Percentiles rank a stretch among this genome's conserved stretches.
These are phyloP conservation scores for Lactarius quietus DNA, from an alignment of 768 basidiomycete genomes.

Conservation along the genomic window DNA sequence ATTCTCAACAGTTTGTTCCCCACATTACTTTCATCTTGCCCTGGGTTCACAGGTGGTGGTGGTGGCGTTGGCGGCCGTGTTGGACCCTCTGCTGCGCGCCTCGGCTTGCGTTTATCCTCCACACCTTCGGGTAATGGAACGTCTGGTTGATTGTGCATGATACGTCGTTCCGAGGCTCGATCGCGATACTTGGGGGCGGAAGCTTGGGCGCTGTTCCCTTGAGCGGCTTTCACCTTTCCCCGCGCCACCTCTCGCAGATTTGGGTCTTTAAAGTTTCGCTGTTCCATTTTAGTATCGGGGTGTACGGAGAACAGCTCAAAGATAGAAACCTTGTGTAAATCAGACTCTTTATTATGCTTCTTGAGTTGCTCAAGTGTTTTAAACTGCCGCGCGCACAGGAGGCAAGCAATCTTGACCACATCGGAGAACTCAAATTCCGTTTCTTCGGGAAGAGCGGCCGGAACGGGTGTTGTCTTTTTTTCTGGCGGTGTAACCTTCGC, in stretches of 20 bases:
- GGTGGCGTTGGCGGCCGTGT: slow-evolving; percentile 59
- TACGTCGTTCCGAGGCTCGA: slow-evolving; percentile 87
- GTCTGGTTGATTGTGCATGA: slow-evolving; percentile 90
- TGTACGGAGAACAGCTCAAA: background rate
- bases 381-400: slow-evolving; percentile 93
- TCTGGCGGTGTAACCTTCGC: slow-evolving; percentile 13
- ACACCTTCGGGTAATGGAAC: slow-evolving; percentile 60
- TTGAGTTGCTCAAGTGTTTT: slow-evolving; percentile 80
- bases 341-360: slow-evolving; percentile 91
- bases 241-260: slow-evolving; percentile 70
- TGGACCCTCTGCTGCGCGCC: slow-evolving; percentile 55
- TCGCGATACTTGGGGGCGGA: slow-evolving; percentile 85
- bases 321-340: slow-evolving; percentile 81
- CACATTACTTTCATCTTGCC: slow-evolving; percentile 78
- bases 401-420: slow-evolving; percentile 65
- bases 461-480: slow-evolving; percentile 31
- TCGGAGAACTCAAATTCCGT: slow-evolving; percentile 84
- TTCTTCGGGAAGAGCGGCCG: slow-evolving; percentile 43
- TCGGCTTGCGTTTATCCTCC: slow-evolving; percentile 42
- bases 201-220: slow-evolving; percentile 32
- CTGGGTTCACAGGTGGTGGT: slow-evolving; percentile 62
- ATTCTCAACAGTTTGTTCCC: slow-evolving; percentile 93
- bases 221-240: slow-evolving; percentile 53
- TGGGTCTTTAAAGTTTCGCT: slow-evolving; percentile 85
- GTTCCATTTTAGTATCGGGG: slow-evolving; percentile 20